phyloP scores from a whole-genome alignment of 2,329 filamentous ascomycete species.

The Ampelomyces quisqualis region DNA sequence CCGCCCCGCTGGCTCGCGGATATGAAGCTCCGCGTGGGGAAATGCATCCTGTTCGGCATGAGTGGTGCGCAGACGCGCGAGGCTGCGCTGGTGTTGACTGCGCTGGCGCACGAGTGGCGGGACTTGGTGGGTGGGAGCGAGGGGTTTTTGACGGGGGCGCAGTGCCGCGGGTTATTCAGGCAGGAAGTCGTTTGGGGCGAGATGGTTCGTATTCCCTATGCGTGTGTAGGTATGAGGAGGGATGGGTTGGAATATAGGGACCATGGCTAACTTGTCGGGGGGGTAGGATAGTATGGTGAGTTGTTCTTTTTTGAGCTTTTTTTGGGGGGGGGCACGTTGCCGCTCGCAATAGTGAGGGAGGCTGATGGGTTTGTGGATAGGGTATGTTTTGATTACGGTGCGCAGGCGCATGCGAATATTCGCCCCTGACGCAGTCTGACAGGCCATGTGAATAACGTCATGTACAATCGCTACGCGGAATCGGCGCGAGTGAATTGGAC shows the following conservation, averaged over 20 bases:
- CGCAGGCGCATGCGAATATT: too few relatives aligned
- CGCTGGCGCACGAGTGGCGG: conserved; percentile 67
- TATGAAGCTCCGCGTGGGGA: conserved; percentile 66
- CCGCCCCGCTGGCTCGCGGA: conserved; percentile 68
- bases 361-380: background rate
- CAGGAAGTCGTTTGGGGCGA: conserved; percentile 81
- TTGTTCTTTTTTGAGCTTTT: conserved; percentile 6
- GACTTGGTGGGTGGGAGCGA: conserved; percentile 71
- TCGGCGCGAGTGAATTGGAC: conserved; percentile 78
- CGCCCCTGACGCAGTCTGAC: conserved; percentile 23
- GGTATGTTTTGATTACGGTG: too few relatives aligned
- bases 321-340: too few relatives aligned
- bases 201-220: conserved; percentile 59
- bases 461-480: conserved; percentile 82
- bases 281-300: conserved; percentile 57
- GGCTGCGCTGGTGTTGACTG: conserved; percentile 60
- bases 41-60: conserved; percentile 74
- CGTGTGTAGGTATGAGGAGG: background rate
- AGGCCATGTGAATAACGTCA: conserved; percentile 85
- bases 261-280: conserved; percentile 29
- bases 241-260: background rate
- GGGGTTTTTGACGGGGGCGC: conserved; percentile 67
- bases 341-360: too few relatives aligned
- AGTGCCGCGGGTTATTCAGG: conserved; percentile 62
- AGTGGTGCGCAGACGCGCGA: conserved; percentile 57